Evolutionary conservation across 306 rosid genomes (phyloP).

Genomic region (Lathyrus sativus): DNA sequence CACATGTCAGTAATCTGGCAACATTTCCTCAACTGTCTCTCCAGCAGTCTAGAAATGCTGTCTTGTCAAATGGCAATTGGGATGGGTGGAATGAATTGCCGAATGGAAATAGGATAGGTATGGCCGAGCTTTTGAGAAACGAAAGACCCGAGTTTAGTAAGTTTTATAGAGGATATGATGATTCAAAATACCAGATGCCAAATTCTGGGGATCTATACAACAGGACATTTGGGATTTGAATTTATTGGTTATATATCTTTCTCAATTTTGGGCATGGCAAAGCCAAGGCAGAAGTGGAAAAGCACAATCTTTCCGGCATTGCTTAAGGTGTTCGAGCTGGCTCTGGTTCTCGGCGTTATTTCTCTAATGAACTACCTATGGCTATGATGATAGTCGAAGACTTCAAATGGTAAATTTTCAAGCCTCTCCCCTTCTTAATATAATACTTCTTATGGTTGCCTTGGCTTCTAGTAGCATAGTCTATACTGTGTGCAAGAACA

Average conservation of each 20-base stretch:
- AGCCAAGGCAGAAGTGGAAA: slow-evolving; percentile 39
- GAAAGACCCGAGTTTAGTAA: slow-evolving; percentile 77
- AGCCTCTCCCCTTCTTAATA: neutral
- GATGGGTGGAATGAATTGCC: slow-evolving; percentile 83
- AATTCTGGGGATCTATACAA: slow-evolving; percentile 75
- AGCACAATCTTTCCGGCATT: slow-evolving; percentile 41
- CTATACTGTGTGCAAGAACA: neutral
- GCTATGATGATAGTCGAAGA: slow-evolving; percentile 41
- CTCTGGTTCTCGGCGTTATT: slow-evolving; percentile 46
- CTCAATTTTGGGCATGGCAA: slow-evolving; percentile 38
- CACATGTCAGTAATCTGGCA: slow-evolving; percentile 62
- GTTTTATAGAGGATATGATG: slow-evolving; percentile 74
- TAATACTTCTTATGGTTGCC: neutral
- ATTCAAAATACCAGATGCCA: slow-evolving; percentile 79
- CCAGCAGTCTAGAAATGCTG: slow-evolving; percentile 72
- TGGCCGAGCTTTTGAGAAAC: slow-evolving; percentile 77
- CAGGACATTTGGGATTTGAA: slow-evolving; percentile 84
- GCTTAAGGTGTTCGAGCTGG: slow-evolving; percentile 47
- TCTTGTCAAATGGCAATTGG: slow-evolving; percentile 75
- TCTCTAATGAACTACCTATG: slow-evolving; percentile 44
- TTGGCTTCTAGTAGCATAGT: slow-evolving; percentile 14
- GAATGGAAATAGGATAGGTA: slow-evolving; percentile 55
- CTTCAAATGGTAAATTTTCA: slow-evolving; percentile 53
- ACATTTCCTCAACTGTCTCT: slow-evolving; percentile 73
- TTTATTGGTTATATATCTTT: slow-evolving; percentile 27